Percentiles rank a stretch among this genome's conserved stretches.
Conservation (phyloP, 352 stramenopile genomes). For the Pythium brachiatum region DNA sequence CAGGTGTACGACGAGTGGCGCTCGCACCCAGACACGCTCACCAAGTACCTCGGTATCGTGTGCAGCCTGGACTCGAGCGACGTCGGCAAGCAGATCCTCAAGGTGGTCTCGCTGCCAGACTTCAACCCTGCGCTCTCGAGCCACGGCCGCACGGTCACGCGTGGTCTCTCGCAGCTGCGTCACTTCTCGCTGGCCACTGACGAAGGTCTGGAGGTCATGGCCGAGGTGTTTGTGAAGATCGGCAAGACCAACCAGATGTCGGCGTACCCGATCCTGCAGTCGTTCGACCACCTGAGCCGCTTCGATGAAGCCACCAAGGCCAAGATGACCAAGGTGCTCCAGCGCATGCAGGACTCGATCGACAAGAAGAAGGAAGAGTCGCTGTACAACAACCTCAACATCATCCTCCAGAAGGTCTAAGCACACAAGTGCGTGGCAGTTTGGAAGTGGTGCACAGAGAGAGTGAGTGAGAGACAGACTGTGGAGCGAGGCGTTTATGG, state of each 20-base stretch:
- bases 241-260: slow-evolving; percentile 87
- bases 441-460: not conserved
- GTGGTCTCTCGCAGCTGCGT: slow-evolving; percentile 67
- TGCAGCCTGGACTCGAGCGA: slow-evolving; percentile 62
- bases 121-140: slow-evolving; percentile 78
- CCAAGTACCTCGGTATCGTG: slow-evolving; percentile 78
- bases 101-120: slow-evolving; percentile 57
- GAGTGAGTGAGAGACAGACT: not conserved
- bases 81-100: slow-evolving; percentile 69
- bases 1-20: slow-evolving; percentile 72
- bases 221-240: slow-evolving; percentile 69
- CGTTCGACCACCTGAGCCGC: slow-evolving; percentile 74
- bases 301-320: slow-evolving; percentile 61
- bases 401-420: slow-evolving; percentile 84
- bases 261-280: slow-evolving; percentile 74
- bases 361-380: slow-evolving; percentile 82
- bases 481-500: slow-evolving; percentile 1
- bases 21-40: slow-evolving; percentile 68
- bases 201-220: slow-evolving; percentile 71
- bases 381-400: slow-evolving; percentile 85
- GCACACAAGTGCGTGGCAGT: not conserved
- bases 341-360: slow-evolving; percentile 74
- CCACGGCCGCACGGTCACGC: slow-evolving; percentile 64
- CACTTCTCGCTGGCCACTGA: slow-evolving; percentile 73
- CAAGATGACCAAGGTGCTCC: slow-evolving; percentile 49